phyloP scores from a whole-genome alignment of 352 stramenopile genomes.

The Phytophthora hibernalis region DNA sequence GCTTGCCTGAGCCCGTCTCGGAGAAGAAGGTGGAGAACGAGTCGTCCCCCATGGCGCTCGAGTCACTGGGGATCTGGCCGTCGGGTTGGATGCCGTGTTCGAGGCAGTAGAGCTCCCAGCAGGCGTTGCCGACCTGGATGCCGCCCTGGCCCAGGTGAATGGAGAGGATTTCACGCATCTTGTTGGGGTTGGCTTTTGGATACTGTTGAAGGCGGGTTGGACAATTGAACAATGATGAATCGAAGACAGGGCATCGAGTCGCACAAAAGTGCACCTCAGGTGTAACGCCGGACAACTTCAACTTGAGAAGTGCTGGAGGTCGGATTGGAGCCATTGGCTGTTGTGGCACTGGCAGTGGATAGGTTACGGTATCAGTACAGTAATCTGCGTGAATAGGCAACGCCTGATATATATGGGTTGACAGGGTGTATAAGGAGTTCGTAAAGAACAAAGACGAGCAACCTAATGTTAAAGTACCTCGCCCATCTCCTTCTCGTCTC shows the following conservation, averaged over 20 bases:
- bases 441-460: too few species aligned
- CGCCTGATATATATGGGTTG: too few species aligned
- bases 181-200: slow-evolving; percentile 17
- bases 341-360: background rate
- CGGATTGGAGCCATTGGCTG: background rate
- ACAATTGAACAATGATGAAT: slow-evolving; percentile 27
- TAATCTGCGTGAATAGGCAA: too few species aligned
- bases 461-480: too few species aligned
- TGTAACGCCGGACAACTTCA: slow-evolving; percentile 11
- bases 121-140: slow-evolving; percentile 85
- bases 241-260: background rate
- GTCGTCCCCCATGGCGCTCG: slow-evolving; percentile 45
- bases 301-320: slow-evolving; percentile 14
- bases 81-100: slow-evolving; percentile 94
- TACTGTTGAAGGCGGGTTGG: slow-evolving; percentile 9
- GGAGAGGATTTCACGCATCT: slow-evolving; percentile 95
- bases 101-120: slow-evolving; percentile 94
- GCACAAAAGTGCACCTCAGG: background rate
- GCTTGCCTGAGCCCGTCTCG: slow-evolving; percentile 85
- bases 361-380: background rate
- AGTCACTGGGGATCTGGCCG: slow-evolving; percentile 79
- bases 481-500: too few species aligned
- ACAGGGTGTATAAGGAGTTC: too few species aligned
- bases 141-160: slow-evolving; percentile 96
- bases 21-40: slow-evolving; percentile 89